Base-by-base conservation (phyloP, 345 rosid genomes). In the Gossypium australe region DNA sequence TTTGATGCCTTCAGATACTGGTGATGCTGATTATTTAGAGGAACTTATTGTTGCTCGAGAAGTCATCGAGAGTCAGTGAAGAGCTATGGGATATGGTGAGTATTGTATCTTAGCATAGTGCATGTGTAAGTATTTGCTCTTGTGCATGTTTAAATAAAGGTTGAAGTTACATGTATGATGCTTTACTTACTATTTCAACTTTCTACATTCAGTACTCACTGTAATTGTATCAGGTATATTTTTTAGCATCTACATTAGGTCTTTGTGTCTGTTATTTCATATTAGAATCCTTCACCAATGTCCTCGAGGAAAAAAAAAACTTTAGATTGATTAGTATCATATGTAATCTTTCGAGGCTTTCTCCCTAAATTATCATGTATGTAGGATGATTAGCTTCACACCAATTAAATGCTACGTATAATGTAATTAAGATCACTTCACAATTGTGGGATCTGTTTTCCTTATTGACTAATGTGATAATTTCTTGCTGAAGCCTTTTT, bases 1-100 rank as follows among this genome's bases (percentile, higher is more conserved):
- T 77, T 61, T 84, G 79, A 70, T 89, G 86, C 96, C 93, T 2
- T 68, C 86, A 9, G 96, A 92, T 56, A 72, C 75, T 53, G 93
- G 86, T 58, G 88, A 86, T 78, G 80, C 80, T 12, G 90, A 85
- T 85, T 77, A 47, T 65, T 29, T 90, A 2, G 90, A 83, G 76
- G 98, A 95, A 82, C 97, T 91, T 66, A 94, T 92, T 49, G 98
- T 92, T 81, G 92, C 92, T 76, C 89, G 78, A 73, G 84, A 76
- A 43, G 85, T 48, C 38, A 60, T 3, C 24, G 77, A 48, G 69
- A 67, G 58, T 45, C 63, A 68, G 44, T 81, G 79, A 78, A 52
- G 59, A 75, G 71, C 72, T 73, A 59, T 59, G 76, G 43, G 59
- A 71, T 48, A 48, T 67, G 66, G 66, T 7, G 48, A 49, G 70